Evolutionary conservation across 352 stramenopile species (phyloP), one percentile per base, ranked within the genome.

Genomic region (Phytopythium delawarense): DNA sequence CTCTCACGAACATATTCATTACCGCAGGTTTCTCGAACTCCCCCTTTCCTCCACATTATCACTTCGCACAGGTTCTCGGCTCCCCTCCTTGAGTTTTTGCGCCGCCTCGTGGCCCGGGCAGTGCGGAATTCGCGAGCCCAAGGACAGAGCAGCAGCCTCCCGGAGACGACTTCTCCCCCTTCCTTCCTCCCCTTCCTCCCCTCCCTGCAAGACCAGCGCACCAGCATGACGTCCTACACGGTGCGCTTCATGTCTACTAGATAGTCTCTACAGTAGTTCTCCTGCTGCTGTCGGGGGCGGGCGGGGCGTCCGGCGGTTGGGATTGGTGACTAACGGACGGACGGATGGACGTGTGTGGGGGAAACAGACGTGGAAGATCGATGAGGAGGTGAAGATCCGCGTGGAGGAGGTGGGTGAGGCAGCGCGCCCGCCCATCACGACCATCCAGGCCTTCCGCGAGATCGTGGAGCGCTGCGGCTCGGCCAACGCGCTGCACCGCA

Each of bases 371-470:
- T 95, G 84, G 86, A 91, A 92, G 46, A 91, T 91, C 57, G 71
- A 95, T n/a, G 84, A 89, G 25, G 84, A 95, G 65, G 84, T 95
- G 28, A 78, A 89, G 66, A 64, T 95, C 57, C 84, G 84, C 66
- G 70, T 85, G 67, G 74, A 70, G 35, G 75, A 84, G 50, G 74
- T 74, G 6, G 86, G 82, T 44, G 34, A 70, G n/a, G 82, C 69
- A 13, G 70, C 79, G 11, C 48, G 72, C 11, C 57, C 68, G 52
- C 72, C 84, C 23, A 74, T 75, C 20, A 91, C 87, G 15, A 69
- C 88, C 39, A 52, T 76, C 25, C 64, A 89, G 57, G 70, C 64
- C n/a, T 87, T 95, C 66, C 71, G 86, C 49, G 77, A 74, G 49
- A 91, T 74, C 18, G 62, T 92, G 56, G 63, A 67, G 20, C 78